These are phyloP conservation scores for Rutidosis leptorrhynchoides DNA, from an alignment of 129 eudicot species.

Conservation along the genomic window DNA sequence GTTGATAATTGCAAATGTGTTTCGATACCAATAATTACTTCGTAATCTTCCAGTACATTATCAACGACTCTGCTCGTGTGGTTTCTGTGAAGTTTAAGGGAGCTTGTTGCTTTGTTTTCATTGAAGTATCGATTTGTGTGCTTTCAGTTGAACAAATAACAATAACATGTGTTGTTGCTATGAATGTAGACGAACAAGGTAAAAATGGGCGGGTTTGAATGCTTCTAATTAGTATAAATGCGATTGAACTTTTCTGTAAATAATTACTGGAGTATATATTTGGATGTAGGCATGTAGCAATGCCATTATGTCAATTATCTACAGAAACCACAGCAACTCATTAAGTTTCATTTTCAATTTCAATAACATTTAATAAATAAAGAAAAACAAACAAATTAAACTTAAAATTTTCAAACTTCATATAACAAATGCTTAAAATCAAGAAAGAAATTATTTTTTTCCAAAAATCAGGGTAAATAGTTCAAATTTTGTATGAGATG, in stretches of 20 bases:
- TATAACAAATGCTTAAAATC: not conserved
- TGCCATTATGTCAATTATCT: conserved; percentile 30
- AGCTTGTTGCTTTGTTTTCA: conserved; percentile 52
- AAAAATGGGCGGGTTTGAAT: conserved; percentile 51
- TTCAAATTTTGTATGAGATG: not conserved
- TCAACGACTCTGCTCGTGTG: conserved; percentile 40
- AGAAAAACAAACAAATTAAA: not conserved
- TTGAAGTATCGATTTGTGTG: conserved; percentile 51
- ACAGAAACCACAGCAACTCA: conserved; percentile 20
- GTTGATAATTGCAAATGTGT: conserved; percentile 91
- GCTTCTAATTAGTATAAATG: conserved; percentile 60
- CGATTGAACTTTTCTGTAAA: conserved; percentile 38
- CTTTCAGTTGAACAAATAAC: conserved; percentile 47
- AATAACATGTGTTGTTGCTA: conserved; percentile 46
- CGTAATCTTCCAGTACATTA: conserved; percentile 55
- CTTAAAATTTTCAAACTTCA: not conserved
- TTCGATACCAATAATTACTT: conserved; percentile 88
- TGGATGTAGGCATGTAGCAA: not conserved
- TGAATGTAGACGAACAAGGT: conserved; percentile 45
- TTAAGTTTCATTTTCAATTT: not conserved
- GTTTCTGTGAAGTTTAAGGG: conserved; percentile 46
- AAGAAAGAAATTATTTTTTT: not conserved
- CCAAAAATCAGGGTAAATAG: not conserved
- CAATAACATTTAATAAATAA: not conserved
- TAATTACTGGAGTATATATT: not conserved